phyloP scores from a whole-genome alignment of 2,329 filamentous ascomycete species.

The Colletotrichum abscissum region DNA sequence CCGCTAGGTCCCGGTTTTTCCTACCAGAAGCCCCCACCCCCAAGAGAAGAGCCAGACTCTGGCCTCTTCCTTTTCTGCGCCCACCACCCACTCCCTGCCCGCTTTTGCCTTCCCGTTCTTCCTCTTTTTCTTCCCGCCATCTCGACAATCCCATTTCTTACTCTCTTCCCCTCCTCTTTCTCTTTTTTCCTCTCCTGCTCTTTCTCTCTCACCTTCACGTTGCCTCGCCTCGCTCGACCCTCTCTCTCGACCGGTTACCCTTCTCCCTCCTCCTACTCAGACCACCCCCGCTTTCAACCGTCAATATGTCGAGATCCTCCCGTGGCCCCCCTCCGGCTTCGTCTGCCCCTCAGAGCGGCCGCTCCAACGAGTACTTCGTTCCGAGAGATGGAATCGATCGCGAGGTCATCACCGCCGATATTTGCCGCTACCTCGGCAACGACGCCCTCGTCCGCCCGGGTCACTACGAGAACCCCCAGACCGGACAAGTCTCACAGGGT shows the following conservation, averaged over 20 bases:
- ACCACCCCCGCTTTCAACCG: slow-evolving; percentile 34
- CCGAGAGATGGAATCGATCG: slow-evolving; percentile 84
- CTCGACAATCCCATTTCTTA: slow-evolving; percentile 42
- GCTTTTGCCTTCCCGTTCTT: slow-evolving; percentile 42
- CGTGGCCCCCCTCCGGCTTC: slow-evolving; percentile 46
- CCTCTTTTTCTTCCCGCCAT: slow-evolving; percentile 43
- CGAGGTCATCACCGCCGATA: slow-evolving; percentile 86
- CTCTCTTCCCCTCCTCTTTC: slow-evolving; percentile 38
- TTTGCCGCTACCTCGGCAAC: slow-evolving; percentile 85
- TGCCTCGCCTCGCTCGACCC: slow-evolving; percentile 25
- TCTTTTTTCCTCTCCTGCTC: slow-evolving; percentile 37
- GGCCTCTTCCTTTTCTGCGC: slow-evolving; percentile 43
- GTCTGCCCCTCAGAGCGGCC: slow-evolving; percentile 53
- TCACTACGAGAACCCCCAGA: slow-evolving; percentile 73
- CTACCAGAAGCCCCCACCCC: slow-evolving; percentile 24
- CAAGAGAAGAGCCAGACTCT: slow-evolving; percentile 34
- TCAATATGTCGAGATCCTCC: slow-evolving; percentile 54
- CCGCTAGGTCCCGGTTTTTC: slow-evolving; percentile 33
- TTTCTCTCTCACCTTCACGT: slow-evolving; percentile 28
- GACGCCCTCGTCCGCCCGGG: slow-evolving; percentile 83
- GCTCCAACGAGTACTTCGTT: slow-evolving; percentile 84
- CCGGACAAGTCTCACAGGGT: slow-evolving; percentile 72
- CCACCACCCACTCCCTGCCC: slow-evolving; percentile 42
- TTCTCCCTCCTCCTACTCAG: slow-evolving; percentile 30
- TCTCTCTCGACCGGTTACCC: slow-evolving; percentile 26